Evolutionary conservation across 192 early-diverging fungal genomes (phyloP).

Genomic region (Hyaloraphidium curvatum): DNA sequence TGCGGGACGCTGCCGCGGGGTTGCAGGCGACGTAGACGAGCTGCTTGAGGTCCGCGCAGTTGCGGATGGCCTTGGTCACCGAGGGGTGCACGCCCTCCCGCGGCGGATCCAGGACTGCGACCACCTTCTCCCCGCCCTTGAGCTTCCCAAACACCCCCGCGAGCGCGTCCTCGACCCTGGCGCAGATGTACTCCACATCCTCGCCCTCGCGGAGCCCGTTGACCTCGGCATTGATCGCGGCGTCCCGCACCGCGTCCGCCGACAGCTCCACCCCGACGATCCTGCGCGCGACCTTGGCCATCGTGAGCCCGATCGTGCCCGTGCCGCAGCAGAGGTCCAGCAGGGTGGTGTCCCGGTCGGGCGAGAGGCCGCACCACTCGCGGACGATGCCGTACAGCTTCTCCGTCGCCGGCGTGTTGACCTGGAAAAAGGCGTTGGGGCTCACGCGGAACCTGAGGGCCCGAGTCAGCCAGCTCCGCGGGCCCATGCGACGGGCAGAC

Average conservation of each 20-base stretch:
- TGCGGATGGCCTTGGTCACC: conserved; percentile 44
- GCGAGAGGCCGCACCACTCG: conserved; percentile 23
- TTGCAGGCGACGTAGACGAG: conserved; percentile 56
- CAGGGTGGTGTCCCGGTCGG: conserved; percentile 19
- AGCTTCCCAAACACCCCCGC: conserved; percentile 15
- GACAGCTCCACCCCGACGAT: conserved; percentile 59
- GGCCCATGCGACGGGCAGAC: background rate
- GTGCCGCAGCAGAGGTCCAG: conserved; percentile 71
- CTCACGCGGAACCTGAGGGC: conserved; percentile 40
- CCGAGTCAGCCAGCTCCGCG: background rate
- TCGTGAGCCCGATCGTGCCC: conserved; percentile 61
- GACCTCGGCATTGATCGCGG: conserved; percentile 35
- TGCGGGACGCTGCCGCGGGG: conserved; percentile 27
- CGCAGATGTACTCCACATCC: conserved; percentile 37
- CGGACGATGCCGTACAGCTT: conserved; percentile 33
- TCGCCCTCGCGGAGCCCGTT: conserved; percentile 25
- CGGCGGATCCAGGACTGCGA: conserved; percentile 62
- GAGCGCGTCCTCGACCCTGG: conserved; percentile 40
- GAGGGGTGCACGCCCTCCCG: conserved; percentile 20
- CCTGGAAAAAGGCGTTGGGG: conserved; percentile 57
- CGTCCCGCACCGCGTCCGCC: conserved; percentile 46
- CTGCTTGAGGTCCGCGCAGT: conserved; percentile 24
- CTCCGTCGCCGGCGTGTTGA: conserved; percentile 52
- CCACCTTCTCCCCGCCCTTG: conserved; percentile 23
- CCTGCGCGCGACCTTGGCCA: conserved; percentile 26